Conservation (phyloP, 2,329 filamentous ascomycete species). For the Arachnopeziza araneosa region DNA sequence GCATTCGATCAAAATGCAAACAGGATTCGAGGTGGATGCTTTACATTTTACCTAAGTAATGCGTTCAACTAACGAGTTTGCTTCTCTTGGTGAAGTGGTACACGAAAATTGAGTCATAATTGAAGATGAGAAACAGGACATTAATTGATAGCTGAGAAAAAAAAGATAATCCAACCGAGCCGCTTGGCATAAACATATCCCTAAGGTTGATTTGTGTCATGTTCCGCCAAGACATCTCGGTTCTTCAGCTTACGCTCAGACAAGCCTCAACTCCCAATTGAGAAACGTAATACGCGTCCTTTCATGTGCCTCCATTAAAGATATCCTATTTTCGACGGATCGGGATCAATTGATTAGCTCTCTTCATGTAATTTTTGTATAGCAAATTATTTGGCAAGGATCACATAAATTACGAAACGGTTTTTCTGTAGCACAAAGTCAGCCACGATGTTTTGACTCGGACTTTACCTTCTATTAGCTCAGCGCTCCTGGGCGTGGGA, state of each 20-base stretch:
- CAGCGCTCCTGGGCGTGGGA: neutral
- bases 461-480: neutral
- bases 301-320: neutral
- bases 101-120: too few species aligned
- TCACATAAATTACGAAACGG: neutral
- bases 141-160: too few species aligned
- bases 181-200: too few species aligned
- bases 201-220: neutral
- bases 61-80: too few species aligned
- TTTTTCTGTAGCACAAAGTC: neutral
- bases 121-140: too few species aligned
- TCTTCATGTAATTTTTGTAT: neutral
- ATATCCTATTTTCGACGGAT: neutral
- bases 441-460: neutral
- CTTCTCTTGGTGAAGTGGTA: too few species aligned
- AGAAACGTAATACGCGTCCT: neutral
- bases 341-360: neutral
- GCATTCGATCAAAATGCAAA: too few species aligned
- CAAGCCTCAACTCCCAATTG: neutral
- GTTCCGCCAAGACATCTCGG: neutral
- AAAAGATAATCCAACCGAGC: too few species aligned
- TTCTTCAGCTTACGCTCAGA: neutral
- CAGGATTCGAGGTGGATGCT: too few species aligned
- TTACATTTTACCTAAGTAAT: too few species aligned
- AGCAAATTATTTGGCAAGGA: neutral